Percentiles rank a stretch among this genome's conserved stretches.
These are phyloP conservation scores for Lasiosphaeria miniovina DNA, from an alignment of 495 filamentous ascomycete genomes.

Conservation along the genomic window DNA sequence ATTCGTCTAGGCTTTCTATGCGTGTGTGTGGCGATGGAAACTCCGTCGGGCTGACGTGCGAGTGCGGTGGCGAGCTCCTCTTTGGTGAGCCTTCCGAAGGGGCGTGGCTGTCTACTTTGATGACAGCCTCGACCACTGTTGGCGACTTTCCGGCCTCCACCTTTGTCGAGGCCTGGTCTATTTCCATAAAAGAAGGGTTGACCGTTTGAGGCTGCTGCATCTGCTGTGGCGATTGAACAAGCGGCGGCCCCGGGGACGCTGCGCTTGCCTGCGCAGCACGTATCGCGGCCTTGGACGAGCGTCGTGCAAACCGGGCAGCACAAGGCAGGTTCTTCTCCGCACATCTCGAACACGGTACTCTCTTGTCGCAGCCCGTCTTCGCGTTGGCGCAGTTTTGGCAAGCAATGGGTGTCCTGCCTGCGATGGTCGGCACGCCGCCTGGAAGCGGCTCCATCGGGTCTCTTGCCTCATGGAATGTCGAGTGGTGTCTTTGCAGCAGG, in stretches of 20 bases:
- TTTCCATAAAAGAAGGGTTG: constrained; percentile 38
- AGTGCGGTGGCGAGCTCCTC: constrained; percentile 31
- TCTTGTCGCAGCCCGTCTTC: constrained; percentile 68
- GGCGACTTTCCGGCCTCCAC: constrained; percentile 24
- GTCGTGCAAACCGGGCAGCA: constrained; percentile 52
- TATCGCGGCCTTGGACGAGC: constrained; percentile 49
- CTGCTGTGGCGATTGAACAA: constrained; percentile 21
- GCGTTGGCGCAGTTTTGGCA: constrained; percentile 59
- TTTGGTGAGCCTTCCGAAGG: constrained; percentile 18
- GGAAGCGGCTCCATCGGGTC: constrained; percentile 41
- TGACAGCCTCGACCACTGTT: constrained; percentile 24
- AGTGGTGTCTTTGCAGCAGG: constrained; percentile 56
- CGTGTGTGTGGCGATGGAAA: constrained; percentile 35
- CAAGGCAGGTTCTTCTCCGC: constrained; percentile 55
- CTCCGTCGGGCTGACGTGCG: constrained; percentile 30
- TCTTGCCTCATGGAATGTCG: constrained; percentile 46
- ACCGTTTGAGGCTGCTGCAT: constrained; percentile 24
- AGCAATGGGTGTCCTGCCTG: constrained; percentile 50
- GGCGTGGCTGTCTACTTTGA: constrained; percentile 22
- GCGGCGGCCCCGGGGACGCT: constrained; percentile 15
- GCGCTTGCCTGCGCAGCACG: constrained; percentile 36
- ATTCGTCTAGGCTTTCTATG: constrained; percentile 37
- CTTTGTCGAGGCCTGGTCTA: constrained; percentile 28
- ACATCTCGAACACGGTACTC: constrained; percentile 59
- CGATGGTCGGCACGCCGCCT: constrained; percentile 34